A percentile compares a stretch with the other conserved stretches of the same genome.
phyloP scores from a whole-genome alignment of 2,329 filamentous ascomycete species.

The Aspergillus tanneri region DNA sequence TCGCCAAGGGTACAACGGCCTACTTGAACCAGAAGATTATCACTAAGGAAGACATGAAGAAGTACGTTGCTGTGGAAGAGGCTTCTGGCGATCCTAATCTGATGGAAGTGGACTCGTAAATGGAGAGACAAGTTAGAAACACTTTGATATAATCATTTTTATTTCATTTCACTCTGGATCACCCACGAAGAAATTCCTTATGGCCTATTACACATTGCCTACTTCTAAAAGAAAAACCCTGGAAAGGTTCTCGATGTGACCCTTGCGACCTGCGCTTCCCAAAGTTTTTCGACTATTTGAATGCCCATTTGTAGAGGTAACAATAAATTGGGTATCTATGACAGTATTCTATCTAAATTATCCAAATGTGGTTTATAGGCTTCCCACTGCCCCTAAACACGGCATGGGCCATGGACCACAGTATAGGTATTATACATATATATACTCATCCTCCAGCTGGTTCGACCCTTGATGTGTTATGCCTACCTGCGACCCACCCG shows the following conservation, averaged over 20 bases:
- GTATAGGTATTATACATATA: background rate
- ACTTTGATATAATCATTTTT: constrained; percentile 11
- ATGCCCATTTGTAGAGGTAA: background rate
- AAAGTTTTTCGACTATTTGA: too few relatives aligned
- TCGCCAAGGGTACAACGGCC: constrained; percentile 87
- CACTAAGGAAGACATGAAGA: constrained; percentile 86
- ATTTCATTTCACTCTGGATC: constrained; percentile 3
- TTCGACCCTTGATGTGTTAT: background rate
- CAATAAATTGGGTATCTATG: background rate
- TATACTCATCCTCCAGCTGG: background rate
- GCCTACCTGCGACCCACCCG: constrained; percentile 20
- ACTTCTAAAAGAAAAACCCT: background rate
- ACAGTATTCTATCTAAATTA: background rate
- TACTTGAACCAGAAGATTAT: constrained; percentile 96
- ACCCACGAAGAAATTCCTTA: constrained; percentile 10
- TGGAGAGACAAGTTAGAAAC: constrained; percentile 3
- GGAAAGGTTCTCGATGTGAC: too few relatives aligned
- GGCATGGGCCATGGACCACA: background rate
- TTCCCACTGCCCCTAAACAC: background rate
- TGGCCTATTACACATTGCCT: background rate
- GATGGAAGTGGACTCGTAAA: constrained; percentile 61
- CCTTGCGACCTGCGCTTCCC: too few relatives aligned
- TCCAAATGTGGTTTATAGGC: background rate
- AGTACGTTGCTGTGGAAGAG: constrained; percentile 90
- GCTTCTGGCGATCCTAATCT: constrained; percentile 67